Percentiles rank a stretch among this genome's conserved stretches.
These are phyloP conservation scores for Fraxinus platypoda DNA, from an alignment of 305 asterid genomes.

Conservation along the genomic window DNA sequence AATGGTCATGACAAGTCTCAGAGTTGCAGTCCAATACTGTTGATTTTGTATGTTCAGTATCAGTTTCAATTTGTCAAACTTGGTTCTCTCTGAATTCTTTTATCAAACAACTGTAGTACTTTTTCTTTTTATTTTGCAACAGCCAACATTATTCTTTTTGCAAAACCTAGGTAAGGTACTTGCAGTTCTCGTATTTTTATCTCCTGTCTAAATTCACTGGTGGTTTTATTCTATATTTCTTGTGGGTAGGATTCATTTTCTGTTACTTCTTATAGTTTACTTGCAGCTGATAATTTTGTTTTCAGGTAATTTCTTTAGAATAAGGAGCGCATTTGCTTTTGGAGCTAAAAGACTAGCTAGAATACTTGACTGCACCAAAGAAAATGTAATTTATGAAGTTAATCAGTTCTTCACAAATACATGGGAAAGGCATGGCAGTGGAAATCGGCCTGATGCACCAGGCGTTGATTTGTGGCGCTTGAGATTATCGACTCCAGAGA, in stretches of 20 bases:
- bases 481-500: slow-evolving; percentile 43
- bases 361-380: slow-evolving; percentile 73
- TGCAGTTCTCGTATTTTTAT: not conserved
- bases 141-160: slow-evolving; percentile 9
- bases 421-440: slow-evolving; percentile 84
- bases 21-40: not conserved
- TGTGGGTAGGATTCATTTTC: not conserved
- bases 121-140: not conserved
- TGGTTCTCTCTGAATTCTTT: not conserved
- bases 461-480: slow-evolving; percentile 38
- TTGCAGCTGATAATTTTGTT: slow-evolving; percentile 16
- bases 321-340: slow-evolving; percentile 89
- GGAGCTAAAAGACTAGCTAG: slow-evolving; percentile 85
- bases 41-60: not conserved
- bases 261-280: slow-evolving; percentile 1
- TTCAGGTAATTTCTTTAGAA: slow-evolving; percentile 85
- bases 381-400: slow-evolving; percentile 56
- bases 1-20: not conserved
- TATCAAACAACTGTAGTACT: not conserved
- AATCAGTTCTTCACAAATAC: slow-evolving; percentile 87
- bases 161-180: not conserved
- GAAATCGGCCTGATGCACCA: slow-evolving; percentile 83
- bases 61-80: not conserved
- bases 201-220: not conserved
- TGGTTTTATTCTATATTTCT: not conserved